Conservation (phyloP, 1,284 basidiomycete genomes). For the Puccinia brachypodii region DNA sequence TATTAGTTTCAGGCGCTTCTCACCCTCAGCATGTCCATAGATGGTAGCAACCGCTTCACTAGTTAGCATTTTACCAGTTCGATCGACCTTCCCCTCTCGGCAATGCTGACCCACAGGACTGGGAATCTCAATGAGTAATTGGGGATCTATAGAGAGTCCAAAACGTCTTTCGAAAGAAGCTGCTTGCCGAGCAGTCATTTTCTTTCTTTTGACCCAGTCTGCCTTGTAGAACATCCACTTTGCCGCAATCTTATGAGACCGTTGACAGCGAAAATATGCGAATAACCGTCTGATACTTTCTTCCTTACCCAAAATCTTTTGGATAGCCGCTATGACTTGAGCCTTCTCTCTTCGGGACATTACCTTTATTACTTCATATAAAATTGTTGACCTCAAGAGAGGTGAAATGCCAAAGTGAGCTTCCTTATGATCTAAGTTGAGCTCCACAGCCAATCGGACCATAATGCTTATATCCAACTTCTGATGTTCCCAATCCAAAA, state of each 20-base stretch:
- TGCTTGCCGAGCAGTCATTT: background rate
- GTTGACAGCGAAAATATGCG: background rate
- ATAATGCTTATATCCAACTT: background rate
- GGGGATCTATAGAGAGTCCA: background rate
- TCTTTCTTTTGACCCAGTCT: background rate
- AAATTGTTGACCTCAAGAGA: background rate
- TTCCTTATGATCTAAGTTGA: background rate
- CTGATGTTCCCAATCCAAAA: background rate
- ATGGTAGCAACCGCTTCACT: background rate
- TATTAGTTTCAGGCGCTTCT: background rate
- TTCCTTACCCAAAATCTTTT: background rate
- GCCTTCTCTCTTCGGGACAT: background rate
- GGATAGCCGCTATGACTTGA: background rate
- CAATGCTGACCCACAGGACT: background rate
- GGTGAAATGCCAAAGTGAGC: background rate
- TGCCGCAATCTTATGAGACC: background rate
- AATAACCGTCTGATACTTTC: background rate
- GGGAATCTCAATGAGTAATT: background rate
- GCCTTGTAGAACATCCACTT: background rate
- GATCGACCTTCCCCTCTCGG: background rate
- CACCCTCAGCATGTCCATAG: background rate
- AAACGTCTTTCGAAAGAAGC: background rate
- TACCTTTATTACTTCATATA: background rate
- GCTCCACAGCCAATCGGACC: background rate
- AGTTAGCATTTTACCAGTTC: background rate